phyloP scores from a whole-genome alignment of 495 filamentous ascomycete species.

The Neurospora intermedia region DNA sequence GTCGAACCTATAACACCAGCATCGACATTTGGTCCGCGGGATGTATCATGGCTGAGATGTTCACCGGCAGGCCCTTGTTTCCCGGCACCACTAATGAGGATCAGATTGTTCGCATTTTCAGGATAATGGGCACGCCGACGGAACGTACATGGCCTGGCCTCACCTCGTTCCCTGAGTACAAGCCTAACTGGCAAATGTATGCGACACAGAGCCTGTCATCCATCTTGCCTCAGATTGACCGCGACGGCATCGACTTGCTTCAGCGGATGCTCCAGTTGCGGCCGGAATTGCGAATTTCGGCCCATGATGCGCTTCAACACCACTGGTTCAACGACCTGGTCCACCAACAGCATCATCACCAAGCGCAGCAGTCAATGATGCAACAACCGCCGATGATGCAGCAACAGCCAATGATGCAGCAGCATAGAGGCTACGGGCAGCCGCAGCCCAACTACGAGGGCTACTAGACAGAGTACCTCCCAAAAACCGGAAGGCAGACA shows the following conservation, averaged over 20 bases:
- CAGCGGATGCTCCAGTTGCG: conserved; percentile 85
- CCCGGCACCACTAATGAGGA: conserved; percentile 95
- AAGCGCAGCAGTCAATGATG: conserved; percentile 1
- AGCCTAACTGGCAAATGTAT: conserved; percentile 84
- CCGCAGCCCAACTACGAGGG: conserved; percentile 20
- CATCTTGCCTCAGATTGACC: conserved; percentile 86
- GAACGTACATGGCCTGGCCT: conserved; percentile 91
- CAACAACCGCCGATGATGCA: neutral
- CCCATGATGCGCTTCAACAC: conserved; percentile 72
- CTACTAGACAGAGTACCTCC: conserved; percentile 13
- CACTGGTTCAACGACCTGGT: conserved; percentile 64
- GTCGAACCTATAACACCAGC: conserved; percentile 88
- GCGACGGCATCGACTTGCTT: conserved; percentile 72
- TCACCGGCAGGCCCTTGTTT: conserved; percentile 84
- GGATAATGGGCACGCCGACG: conserved; percentile 90
- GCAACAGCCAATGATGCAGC: conserved; percentile 23
- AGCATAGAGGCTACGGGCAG: conserved; percentile 19
- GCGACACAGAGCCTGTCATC: conserved; percentile 81
- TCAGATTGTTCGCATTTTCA: conserved; percentile 90
- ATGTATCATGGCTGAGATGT: conserved; percentile 99
- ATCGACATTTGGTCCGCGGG: conserved; percentile 98
- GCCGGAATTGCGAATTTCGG: conserved; percentile 83
- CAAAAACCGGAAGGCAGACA: neutral
- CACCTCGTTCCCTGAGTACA: conserved; percentile 85
- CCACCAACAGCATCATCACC: conserved; percentile 26